Evolutionary conservation across 1,139 yeast genomes (phyloP).

Genomic region (Protomyces inundatus): DNA sequence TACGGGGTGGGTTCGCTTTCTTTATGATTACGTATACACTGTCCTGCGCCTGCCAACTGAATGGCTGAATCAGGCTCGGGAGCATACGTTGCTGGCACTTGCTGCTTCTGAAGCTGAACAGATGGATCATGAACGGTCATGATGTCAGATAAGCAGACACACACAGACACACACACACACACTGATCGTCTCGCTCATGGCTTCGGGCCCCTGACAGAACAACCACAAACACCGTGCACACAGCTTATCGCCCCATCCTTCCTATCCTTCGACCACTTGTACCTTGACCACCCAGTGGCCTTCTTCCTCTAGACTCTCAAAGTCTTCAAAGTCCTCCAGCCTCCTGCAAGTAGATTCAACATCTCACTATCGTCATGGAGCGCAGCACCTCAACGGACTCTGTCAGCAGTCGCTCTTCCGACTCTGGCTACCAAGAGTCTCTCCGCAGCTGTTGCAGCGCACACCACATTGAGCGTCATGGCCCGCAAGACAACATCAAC

Average conservation of each 20-base stretch:
- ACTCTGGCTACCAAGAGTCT: conserved; percentile 20
- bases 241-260: no score
- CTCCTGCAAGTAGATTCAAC: background rate
- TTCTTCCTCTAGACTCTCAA: background rate
- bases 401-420: conserved; percentile 9
- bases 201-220: no score
- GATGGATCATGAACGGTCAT: background rate
- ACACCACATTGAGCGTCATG: conserved; percentile 2
- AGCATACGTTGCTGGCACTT: no score
- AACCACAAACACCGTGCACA: no score
- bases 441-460: conserved; percentile 8
- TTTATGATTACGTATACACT: no score
- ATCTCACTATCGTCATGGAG: background rate
- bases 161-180: background rate
- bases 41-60: no score
- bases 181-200: no score
- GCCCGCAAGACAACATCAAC: conserved; percentile 22
- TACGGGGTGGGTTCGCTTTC: no score
- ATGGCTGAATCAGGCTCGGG: no score
- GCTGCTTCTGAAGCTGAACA: no score
- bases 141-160: background rate
- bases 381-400: background rate
- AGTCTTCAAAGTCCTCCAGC: background rate
- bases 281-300: no score
- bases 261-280: no score